Evolutionary conservation across 1,284 basidiomycete species (phyloP).

Genomic region (Fomitopsis pinicola): DNA sequence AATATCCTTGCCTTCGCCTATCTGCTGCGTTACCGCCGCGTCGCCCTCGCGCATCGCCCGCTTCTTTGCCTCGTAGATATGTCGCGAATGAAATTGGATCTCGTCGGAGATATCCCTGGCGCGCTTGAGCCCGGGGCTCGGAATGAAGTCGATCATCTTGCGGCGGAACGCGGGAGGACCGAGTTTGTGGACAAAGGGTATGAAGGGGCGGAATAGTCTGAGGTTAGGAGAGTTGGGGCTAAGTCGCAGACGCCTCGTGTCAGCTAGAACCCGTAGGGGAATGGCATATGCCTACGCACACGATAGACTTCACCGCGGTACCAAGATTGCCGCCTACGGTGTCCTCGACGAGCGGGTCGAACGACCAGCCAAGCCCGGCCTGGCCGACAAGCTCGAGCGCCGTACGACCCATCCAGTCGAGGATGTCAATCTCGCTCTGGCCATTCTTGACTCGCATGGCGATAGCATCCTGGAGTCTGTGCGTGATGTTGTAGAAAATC

Average conservation of each 20-base stretch:
- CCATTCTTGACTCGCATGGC: slow-evolving; percentile 10
- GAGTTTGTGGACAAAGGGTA: background rate
- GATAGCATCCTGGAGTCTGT: slow-evolving; percentile 17
- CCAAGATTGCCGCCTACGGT: background rate
- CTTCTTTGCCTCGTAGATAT: slow-evolving; percentile 38
- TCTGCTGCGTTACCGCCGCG: slow-evolving; percentile 26
- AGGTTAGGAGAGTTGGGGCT: slow-evolving; percentile 3
- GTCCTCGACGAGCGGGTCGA: slow-evolving; percentile 19
- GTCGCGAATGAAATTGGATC: slow-evolving; percentile 15
- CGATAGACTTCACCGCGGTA: background rate
- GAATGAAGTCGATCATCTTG: background rate
- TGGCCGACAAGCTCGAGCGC: slow-evolving; percentile 34
- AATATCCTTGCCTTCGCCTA: slow-evolving; percentile 40
- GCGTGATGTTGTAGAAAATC: slow-evolving; percentile 16
- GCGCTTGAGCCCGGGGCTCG: slow-evolving; percentile 4
- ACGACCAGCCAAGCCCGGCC: slow-evolving; percentile 32
- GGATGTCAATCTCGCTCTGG: slow-evolving; percentile 25
- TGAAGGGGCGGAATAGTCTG: background rate
- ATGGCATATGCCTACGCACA: background rate
- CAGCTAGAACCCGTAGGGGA: slow-evolving; percentile 24
- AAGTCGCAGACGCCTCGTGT: background rate
- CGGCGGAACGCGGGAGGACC: background rate
- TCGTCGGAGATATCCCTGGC: slow-evolving; percentile 12
- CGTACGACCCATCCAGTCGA: slow-evolving; percentile 29
- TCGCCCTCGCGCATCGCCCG: slow-evolving; percentile 32